Base-by-base conservation (phyloP, 495 filamentous ascomycete genomes). In the Clavariopsis aquatica region DNA sequence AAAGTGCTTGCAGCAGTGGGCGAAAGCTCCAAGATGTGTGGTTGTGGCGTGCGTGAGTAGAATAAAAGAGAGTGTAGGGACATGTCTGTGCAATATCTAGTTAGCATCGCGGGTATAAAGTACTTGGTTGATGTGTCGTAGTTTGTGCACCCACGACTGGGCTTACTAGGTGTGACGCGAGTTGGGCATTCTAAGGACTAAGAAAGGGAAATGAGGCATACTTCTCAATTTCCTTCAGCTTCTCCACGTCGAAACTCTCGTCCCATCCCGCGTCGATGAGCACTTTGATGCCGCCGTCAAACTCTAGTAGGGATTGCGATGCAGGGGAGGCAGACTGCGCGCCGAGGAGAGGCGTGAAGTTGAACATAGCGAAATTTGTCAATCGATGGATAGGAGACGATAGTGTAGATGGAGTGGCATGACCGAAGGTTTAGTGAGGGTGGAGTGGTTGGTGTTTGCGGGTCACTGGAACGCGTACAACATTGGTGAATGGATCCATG, bases 191-290 rank as follows among this genome's bases (percentile, higher is more conserved):
- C 2, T 43, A n/a, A 43, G 5, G n/a, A 27, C 51, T 49, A 7
- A n/a, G 51, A 54, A 27, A 29, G 5, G 20, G 20, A 20, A 7
- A 31, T 17, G 29, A 27, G 12, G 41, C 86, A 71, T 81, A 95
- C 91, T 90, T 93, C 77, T 97, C 94, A 60, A 99, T 80, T 76
- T 91, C 89, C 66, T 84, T 85, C 31, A 98, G 81, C 78, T 91
- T 87, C 58, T 81, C 81, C 19, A 84, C 82, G 71, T 95, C 89
- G 71, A 99, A 97, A 19, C 82, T 80, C 73, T 93, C 89, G 72
- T 98, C 92, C 94, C 94, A 99, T 60, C 94, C 94, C 34, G 96
- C 91, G 73, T 96, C 93, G 15, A 98, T 83, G 17, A 98, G 81
- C 26, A 98, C 87, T 75, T 98, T 98, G 75, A 98, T 88, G 34